phyloP scores from a whole-genome alignment of 129 eudicot species.

The Centaurea solstitialis region DNA sequence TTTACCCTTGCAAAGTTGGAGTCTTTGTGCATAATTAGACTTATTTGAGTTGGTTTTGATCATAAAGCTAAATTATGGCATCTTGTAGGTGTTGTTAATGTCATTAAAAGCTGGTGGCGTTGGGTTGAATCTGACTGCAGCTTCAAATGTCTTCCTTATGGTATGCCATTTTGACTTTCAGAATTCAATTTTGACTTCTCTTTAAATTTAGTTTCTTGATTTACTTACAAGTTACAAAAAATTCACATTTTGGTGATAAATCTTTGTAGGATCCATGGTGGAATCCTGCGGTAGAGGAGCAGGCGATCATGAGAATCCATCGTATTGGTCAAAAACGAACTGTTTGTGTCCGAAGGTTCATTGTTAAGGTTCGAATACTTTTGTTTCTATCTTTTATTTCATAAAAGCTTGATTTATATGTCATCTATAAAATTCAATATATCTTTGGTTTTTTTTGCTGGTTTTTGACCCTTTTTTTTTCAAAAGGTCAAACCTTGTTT shows the following conservation, averaged over 20 bases:
- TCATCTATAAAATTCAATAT: neutral
- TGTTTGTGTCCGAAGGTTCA: constrained; percentile 84
- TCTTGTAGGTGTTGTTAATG: constrained; percentile 64
- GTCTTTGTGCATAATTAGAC: neutral
- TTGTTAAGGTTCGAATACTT: constrained; percentile 55
- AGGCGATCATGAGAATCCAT: constrained; percentile 87
- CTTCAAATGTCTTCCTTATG: constrained; percentile 87
- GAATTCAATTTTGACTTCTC: neutral
- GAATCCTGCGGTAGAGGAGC: constrained; percentile 98
- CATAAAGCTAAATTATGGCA: constrained; percentile 12
- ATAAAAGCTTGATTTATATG: neutral
- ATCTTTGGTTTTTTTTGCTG: neutral
- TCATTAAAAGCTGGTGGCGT: constrained; percentile 93
- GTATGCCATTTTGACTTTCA: constrained; percentile 39
- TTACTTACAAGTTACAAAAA: constrained; percentile 4
- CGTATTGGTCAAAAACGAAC: constrained; percentile 91
- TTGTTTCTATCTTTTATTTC: neutral
- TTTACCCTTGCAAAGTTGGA: neutral
- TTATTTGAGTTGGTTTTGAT: neutral
- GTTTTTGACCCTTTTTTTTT: constrained; percentile 20
- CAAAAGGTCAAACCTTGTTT: constrained; percentile 11
- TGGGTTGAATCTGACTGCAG: constrained; percentile 87
- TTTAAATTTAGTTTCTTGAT: no score
- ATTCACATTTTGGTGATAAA: neutral
- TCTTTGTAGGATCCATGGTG: constrained; percentile 93